Evolutionary conservation across 768 basidiomycete species (phyloP), one percentile per base, ranked within the genome.

Genomic region (Leucosporidium yakuticum): DNA sequence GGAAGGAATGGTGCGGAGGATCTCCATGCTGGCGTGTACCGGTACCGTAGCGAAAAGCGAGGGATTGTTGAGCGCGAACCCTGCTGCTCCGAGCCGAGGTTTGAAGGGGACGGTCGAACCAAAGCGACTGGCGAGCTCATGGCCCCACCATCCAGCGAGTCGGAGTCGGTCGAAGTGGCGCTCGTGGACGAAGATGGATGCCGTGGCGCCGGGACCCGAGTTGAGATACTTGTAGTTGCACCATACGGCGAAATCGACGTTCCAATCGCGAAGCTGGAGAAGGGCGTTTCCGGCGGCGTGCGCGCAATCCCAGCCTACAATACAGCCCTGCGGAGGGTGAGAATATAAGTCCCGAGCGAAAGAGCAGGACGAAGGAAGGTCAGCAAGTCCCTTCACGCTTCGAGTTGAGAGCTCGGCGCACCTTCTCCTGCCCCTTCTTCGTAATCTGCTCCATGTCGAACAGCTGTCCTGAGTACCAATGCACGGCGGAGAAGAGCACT

Each of bases 221-320:
- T 97, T 98, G 67, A 97, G 84, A 78, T 97, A 99, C 80, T 77
- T 98, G 84, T 98, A 99, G 39, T 92, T 89, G 79, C 96, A 99
- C 91, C 95, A 98, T 47, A 94, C 94, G 4, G 95, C 96, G 77
- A 97, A 98, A 79, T 99, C 96, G 74, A 91, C 88, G 73, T 85
- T 82, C 95, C 96, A 99, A 68, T 92, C 89, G 78, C 95, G 91
- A 71, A 99, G 81, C 58, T 84, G 82, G 74, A 95, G 79, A 48
- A 90, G 89, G 47, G 98, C 91, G 79, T 99, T 99, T 58, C 95
- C 96, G 55, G 87, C 84, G 9, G 89, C 95, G 79, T 99, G 96
- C 12, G 96, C 96, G 21, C 97, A 86, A 81, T 99, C 95, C 86
- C 92, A 94, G 50, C 92, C 95, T 76, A 92, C 89, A 67, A 94